Percentiles rank a stretch among this genome's conserved stretches.
Conservation (phyloP, 2,329 filamentous ascomycete genomes). For the Fusarium sp. region DNA sequence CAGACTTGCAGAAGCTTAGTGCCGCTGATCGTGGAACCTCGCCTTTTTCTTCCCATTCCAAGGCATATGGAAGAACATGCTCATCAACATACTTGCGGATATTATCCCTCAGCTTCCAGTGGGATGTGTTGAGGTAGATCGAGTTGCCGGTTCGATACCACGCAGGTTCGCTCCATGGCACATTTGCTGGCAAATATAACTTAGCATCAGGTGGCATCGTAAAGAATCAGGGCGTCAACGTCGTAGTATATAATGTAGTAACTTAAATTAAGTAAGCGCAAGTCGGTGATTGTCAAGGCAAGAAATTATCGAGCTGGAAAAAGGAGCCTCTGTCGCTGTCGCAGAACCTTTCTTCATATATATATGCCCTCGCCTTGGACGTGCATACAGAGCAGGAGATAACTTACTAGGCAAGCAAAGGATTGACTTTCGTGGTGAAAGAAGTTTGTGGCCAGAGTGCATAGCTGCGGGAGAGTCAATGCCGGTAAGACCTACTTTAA, state of each 20-base stretch:
- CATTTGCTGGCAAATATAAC: background rate
- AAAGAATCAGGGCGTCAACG: background rate
- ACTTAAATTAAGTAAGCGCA: accelerated
- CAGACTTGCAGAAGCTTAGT: background rate
- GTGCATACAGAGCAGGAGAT: background rate
- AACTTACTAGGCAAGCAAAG: too few relatives aligned
- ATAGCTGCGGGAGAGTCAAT: background rate
- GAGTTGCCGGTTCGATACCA: background rate
- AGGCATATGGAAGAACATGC: background rate
- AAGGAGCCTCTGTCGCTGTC: background rate
- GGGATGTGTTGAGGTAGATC: background rate
- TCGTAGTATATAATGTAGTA: accelerated
- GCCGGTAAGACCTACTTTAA: background rate
- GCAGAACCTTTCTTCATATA: background rate
- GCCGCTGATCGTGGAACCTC: background rate
- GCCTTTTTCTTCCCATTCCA: background rate
- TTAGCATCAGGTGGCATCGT: background rate
- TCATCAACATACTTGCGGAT: background rate
- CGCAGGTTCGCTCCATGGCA: background rate
- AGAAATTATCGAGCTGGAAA: too few relatives aligned
- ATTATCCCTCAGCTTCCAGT: background rate
- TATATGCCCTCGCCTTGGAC: accelerated
- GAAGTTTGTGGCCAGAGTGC: background rate
- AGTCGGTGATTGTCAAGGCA: accelerated
- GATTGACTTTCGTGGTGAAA: background rate